These are phyloP conservation scores for Yarrowia yakushimensis DNA, from an alignment of 805 yeast genomes.

Conservation along the genomic window DNA sequence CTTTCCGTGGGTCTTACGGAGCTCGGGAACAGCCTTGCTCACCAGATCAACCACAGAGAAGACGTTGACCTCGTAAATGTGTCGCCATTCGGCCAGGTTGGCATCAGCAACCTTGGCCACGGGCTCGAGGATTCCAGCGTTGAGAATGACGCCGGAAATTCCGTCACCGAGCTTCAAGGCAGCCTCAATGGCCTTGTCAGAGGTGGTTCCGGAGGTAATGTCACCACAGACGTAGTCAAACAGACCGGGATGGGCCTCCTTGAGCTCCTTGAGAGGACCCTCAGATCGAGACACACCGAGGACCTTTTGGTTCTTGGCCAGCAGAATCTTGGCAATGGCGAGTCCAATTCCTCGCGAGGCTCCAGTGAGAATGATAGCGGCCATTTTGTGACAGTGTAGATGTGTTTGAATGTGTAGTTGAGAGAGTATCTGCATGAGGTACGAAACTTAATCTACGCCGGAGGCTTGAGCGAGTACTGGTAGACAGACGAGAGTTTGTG, in stretches of 20 bases:
- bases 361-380: conserved; percentile 39
- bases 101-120: conserved; percentile 56
- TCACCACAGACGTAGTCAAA: conserved; percentile 50
- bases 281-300: conserved; percentile 73
- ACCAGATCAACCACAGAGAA: conserved; percentile 69
- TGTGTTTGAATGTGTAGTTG: background rate
- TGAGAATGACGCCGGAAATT: conserved; percentile 55
- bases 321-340: conserved; percentile 56
- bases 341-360: conserved; percentile 68
- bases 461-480: too few relatives aligned
- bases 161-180: conserved; percentile 49
- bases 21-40: conserved; percentile 50
- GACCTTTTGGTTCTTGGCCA: conserved; percentile 46
- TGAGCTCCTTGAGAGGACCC: conserved; percentile 45
- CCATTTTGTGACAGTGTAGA: background rate
- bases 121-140: conserved; percentile 79
- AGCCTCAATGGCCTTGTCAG: conserved; percentile 41
- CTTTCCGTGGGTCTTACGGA: conserved; percentile 55
- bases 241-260: conserved; percentile 37
- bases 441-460: too few relatives aligned
- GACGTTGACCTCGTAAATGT: conserved; percentile 68
- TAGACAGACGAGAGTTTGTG: too few relatives aligned
- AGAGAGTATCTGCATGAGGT: too few relatives aligned
- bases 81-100: conserved; percentile 55
- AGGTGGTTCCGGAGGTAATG: conserved; percentile 42